Base-by-base conservation (phyloP, 2,329 filamentous ascomycete genomes). In the Fusarium annulatum region DNA sequence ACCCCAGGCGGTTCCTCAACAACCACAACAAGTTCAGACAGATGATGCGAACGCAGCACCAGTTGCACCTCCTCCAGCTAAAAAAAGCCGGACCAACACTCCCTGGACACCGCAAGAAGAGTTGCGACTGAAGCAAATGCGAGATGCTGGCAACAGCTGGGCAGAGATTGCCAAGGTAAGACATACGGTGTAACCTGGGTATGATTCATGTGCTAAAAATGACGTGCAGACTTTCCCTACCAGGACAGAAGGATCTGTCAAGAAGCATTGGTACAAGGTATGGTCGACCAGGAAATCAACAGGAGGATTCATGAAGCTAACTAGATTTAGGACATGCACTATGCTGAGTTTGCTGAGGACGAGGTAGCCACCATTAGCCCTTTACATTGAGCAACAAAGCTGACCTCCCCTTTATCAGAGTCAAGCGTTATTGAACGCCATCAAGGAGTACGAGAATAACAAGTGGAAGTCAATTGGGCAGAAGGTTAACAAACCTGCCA, bases 191-290 rank as follows among this genome's bases (percentile, higher is more conserved):
- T 53, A 42, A 60, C 33, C 12, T 23, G 9, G 15, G 28, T 67
- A 23, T 69, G 19, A 65, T 43, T 51, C 48, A 55, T 64, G 34
- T 33, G 49, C 57, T 42, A 16, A 73, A 43, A n/a, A 41, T 36
- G 18, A 43, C n/a, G 9, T 41, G n/a, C 62, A 97, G 94, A 95
- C 93, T 5, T 99, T 99, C 81, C 96, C 96, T 16, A 92, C 91
- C 30, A 89, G 96, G 79, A 99, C 96, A 46, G 96, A 99, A 84
- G 96, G 96, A 12, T 98, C 95, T 79, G 96, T 99, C 28, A 99
- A 98, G 88, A 99, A 98, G 85, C 96, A 99, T 82, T 99, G 96
- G 96, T 98, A 99, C 84, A 98, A 98, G 89, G 94, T 94, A 86
- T 63, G 84, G 41, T 42, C 36, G 15, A 11, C 26, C 26, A 59